Conservation (phyloP, 805 yeast genomes). For the Candida silvicultrix region DNA sequence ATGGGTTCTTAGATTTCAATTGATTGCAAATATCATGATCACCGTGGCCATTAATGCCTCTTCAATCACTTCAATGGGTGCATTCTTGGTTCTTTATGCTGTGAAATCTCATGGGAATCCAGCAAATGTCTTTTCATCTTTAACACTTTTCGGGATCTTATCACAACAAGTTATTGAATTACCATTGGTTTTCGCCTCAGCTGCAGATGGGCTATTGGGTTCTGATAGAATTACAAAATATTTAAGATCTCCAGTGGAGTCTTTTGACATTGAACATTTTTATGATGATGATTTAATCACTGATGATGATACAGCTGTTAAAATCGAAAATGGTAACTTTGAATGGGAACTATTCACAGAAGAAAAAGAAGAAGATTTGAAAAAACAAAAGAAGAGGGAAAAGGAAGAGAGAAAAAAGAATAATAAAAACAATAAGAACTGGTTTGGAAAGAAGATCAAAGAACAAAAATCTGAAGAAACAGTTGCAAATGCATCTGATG, state of each 20-base stretch:
- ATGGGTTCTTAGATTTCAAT: constrained; percentile 48
- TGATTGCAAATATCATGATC: constrained; percentile 38
- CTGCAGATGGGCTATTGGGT: constrained; percentile 58
- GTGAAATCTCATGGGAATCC: constrained; percentile 40
- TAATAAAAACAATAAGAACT: neutral
- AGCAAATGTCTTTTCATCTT: constrained; percentile 56
- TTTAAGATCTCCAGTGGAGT: constrained; percentile 40
- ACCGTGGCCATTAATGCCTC: constrained; percentile 42
- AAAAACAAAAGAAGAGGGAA: constrained; percentile 1
- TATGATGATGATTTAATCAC: constrained; percentile 14
- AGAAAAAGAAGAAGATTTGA: constrained; percentile 2
- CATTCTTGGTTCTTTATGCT: constrained; percentile 34
- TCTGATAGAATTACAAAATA: constrained; percentile 49
- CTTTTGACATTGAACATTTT: constrained; percentile 28
- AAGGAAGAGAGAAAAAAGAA: neutral
- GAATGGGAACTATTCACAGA: constrained; percentile 49
- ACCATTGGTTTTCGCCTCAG: constrained; percentile 41
- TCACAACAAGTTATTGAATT: constrained; percentile 52
- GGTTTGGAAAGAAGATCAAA: neutral
- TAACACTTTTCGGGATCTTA: constrained; percentile 58
- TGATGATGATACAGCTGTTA: constrained; percentile 34
- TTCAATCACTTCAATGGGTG: constrained; percentile 47
- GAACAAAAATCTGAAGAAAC: too few species aligned
- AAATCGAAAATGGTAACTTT: constrained; percentile 45
- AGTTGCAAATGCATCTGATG: too few species aligned